phyloP scores from a whole-genome alignment of 2,329 filamentous ascomycete species.

The Achaetomium macrosporum region DNA sequence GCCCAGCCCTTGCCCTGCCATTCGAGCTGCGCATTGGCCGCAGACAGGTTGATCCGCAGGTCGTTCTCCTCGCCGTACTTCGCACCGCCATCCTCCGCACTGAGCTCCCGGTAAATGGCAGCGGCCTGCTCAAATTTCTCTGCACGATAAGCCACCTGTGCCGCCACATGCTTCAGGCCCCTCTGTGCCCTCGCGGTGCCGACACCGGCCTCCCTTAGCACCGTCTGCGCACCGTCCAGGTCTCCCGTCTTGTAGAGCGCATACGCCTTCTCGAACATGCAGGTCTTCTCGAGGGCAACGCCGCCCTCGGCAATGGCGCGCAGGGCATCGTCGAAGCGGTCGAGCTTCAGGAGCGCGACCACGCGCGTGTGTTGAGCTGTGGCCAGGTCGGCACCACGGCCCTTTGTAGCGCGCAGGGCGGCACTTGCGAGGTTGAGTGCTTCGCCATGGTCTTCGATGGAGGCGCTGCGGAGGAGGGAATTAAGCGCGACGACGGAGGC shows the following conservation, averaged over 20 bases:
- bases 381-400: slow-evolving; percentile 34
- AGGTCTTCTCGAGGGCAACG: slow-evolving; percentile 53
- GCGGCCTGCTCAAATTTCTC: slow-evolving; percentile 67
- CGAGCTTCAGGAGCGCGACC: slow-evolving; percentile 72
- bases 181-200: slow-evolving; percentile 4
- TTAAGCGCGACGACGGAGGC: slow-evolving; percentile 45
- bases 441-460: slow-evolving; percentile 67
- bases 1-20: slow-evolving; percentile 56
- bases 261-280: slow-evolving; percentile 68
- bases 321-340: slow-evolving; percentile 73
- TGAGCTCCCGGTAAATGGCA: slow-evolving; percentile 56
- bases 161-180: slow-evolving; percentile 48
- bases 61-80: slow-evolving; percentile 63
- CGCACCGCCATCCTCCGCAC: slow-evolving; percentile 35
- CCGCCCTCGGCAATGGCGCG: slow-evolving; percentile 61
- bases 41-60: slow-evolving; percentile 68
- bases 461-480: slow-evolving; percentile 48
- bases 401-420: slow-evolving; percentile 55
- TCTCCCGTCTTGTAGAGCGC: slow-evolving; percentile 76
- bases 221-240: slow-evolving; percentile 54
- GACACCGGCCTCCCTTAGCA: slow-evolving; percentile 27
- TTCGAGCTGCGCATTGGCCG: slow-evolving; percentile 64
- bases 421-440: slow-evolving; percentile 59
- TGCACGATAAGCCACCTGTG: slow-evolving; percentile 66
- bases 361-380: slow-evolving; percentile 64